Evolutionary conservation across 345 rosid genomes (phyloP), one percentile per base, ranked within the genome.

Genomic region (Eucalyptus sp.): DNA sequence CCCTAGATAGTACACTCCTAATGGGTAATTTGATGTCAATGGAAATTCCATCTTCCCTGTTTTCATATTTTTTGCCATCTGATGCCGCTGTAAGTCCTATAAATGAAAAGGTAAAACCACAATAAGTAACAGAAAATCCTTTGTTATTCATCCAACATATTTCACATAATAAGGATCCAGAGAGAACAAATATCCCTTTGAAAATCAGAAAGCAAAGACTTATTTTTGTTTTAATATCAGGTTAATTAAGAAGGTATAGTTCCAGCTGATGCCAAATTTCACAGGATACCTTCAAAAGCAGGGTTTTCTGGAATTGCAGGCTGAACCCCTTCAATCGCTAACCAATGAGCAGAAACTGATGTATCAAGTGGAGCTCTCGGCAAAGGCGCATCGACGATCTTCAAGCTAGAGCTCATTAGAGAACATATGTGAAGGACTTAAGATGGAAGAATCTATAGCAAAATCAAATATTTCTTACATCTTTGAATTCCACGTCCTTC

Each of bases 261-360:
- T 76, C 84, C 84, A 33, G 68, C 49, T 20, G 46, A 50, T 51
- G 60, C 66, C 87, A 86, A 43, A 44, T 71, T 76, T 76, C 5
- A 56, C 41, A 51, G 10, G 20, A 80, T 89, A 97, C 99, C 98
- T 93, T 95, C 94, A 88, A 92, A 85, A 14, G 95, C 92, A 89
- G 94, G 93, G 90, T 95, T 97, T 90, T 96, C 97, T 0, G 96
- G 96, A 88, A 96, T 93, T 56, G 94, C 94, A 87, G 98, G 99
- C 90, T 96, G 99, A 88, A 95, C 91, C 41, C 99, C 99, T 95
- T 97, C 99, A 92, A 97, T 91, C 44, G 98, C 98, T 44, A 96
- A 93, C 98, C 99, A 96, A 89, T 96, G 99, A 90, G 91, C 89
- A 88, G 91, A 76, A 88, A 96, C 87, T 2, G 94, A 92, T 49